Evolutionary conservation across 495 filamentous ascomycete genomes (phyloP).

Genomic region (Thozetella sp.): DNA sequence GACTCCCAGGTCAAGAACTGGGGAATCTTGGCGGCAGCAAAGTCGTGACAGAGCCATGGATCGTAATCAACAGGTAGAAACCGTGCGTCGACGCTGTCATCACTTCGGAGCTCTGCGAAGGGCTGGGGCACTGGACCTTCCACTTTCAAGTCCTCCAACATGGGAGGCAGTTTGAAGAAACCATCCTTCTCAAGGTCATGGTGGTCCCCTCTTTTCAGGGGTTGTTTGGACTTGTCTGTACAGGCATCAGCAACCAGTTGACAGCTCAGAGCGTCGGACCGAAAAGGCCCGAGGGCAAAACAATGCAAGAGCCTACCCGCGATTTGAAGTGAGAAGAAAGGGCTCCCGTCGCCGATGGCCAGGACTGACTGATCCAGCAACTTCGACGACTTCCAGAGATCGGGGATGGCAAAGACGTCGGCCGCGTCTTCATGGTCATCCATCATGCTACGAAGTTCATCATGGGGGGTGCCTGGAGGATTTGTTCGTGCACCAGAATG

Average conservation of each 20-base stretch:
- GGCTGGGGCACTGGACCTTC: constrained; percentile 11
- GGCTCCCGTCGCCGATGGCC: constrained; percentile 12
- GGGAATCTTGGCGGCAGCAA: constrained; percentile 24
- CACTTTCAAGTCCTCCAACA: constrained; percentile 25
- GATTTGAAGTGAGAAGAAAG: constrained; percentile 26
- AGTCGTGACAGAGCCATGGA: constrained; percentile 53
- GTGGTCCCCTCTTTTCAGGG: neutral
- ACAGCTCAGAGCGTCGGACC: too few species aligned
- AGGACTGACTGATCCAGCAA: constrained; percentile 23
- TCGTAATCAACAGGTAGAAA: constrained; percentile 31
- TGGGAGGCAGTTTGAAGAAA: constrained; percentile 45
- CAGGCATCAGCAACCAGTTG: neutral
- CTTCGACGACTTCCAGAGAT: constrained; percentile 57
- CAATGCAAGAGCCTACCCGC: constrained; percentile 11
- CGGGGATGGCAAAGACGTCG: constrained; percentile 72
- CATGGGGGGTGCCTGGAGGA: constrained; percentile 1
- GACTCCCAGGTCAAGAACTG: constrained; percentile 74
- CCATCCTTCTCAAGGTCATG: constrained; percentile 17
- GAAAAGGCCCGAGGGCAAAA: neutral
- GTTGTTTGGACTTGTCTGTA: neutral
- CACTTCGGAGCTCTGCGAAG: neutral
- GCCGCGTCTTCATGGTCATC: constrained; percentile 45
- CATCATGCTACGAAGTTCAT: constrained; percentile 27
- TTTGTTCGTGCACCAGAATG: too few species aligned
- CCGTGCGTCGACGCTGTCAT: neutral